phyloP scores from a whole-genome alignment of 2,329 filamentous ascomycete genomes.

The Mollisia scopiformis region DNA sequence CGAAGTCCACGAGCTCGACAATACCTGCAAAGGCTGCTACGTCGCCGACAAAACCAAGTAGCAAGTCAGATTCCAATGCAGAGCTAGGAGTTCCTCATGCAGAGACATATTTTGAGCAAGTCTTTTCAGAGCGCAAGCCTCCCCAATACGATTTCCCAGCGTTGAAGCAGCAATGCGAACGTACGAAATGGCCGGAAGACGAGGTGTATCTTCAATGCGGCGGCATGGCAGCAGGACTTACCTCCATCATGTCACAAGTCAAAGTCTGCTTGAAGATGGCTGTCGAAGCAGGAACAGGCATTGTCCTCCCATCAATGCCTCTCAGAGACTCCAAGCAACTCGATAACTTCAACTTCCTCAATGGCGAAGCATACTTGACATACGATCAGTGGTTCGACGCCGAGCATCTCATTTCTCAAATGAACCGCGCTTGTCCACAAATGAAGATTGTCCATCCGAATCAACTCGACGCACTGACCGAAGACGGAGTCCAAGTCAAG shows the following conservation, averaged over 20 bases:
- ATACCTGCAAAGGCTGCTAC: background rate
- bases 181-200: slow-evolving; percentile 32
- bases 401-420: slow-evolving; percentile 31
- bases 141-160: slow-evolving; percentile 29
- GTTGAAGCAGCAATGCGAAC: slow-evolving; percentile 31
- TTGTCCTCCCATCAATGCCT: slow-evolving; percentile 39
- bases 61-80: background rate
- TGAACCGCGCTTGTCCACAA: slow-evolving; percentile 35
- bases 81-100: background rate
- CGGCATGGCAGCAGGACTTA: slow-evolving; percentile 38
- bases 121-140: slow-evolving; percentile 31
- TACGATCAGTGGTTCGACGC: slow-evolving; percentile 42
- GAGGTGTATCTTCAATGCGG: slow-evolving; percentile 38
- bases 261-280: slow-evolving; percentile 42
- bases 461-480: slow-evolving; percentile 22
- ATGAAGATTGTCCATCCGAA: slow-evolving; percentile 37
- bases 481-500: slow-evolving; percentile 23
- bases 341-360: slow-evolving; percentile 38
- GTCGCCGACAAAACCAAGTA: background rate
- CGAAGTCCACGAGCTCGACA: background rate
- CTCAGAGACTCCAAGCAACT: slow-evolving; percentile 37
- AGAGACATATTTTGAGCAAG: slow-evolving; percentile 37
- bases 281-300: slow-evolving; percentile 35
- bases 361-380: slow-evolving; percentile 35
- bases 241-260: slow-evolving; percentile 39